These are phyloP conservation scores for Lolium rigidum DNA, from an alignment of 176 grass and related monocot genomes.

Conservation along the genomic window DNA sequence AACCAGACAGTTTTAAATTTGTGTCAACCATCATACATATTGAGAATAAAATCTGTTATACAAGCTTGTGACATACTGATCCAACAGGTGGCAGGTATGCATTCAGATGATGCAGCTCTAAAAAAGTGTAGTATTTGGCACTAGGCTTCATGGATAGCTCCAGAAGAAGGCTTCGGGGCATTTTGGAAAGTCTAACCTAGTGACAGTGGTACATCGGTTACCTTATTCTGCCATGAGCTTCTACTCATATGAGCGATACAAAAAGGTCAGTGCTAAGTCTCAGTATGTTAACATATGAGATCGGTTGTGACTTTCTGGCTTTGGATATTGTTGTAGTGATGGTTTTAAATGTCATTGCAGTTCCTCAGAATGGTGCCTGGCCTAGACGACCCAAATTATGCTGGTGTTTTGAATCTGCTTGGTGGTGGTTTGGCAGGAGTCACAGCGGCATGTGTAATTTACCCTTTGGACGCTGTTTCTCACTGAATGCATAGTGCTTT, in stretches of 20 bases:
- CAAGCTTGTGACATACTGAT: not conserved
- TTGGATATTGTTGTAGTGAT: slow-evolving; percentile 31
- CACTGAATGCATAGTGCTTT: too few relatives aligned
- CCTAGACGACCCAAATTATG: slow-evolving; percentile 63
- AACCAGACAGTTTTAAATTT: not conserved
- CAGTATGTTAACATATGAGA: slow-evolving; percentile 11
- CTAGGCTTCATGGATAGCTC: slow-evolving; percentile 79
- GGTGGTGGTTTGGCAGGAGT: slow-evolving; percentile 86
- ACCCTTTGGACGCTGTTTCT: slow-evolving; percentile 72
- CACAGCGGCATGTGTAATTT: slow-evolving; percentile 78
- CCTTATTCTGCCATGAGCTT: slow-evolving; percentile 96
- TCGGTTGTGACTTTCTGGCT: not conserved
- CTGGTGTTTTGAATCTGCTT: slow-evolving; percentile 61
- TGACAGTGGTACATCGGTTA: slow-evolving; percentile 85
- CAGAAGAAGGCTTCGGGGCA: slow-evolving; percentile 84
- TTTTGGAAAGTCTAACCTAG: slow-evolving; percentile 98
- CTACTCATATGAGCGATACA: slow-evolving; percentile 92
- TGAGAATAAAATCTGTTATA: slow-evolving; percentile 16
- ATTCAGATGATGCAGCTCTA: slow-evolving; percentile 38
- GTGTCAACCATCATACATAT: not conserved
- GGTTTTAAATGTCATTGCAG: slow-evolving; percentile 49
- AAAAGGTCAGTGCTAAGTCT: slow-evolving; percentile 51
- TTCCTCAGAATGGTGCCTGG: slow-evolving; percentile 66
- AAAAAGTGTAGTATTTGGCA: slow-evolving; percentile 76
- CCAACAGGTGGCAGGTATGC: too few relatives aligned